These are phyloP conservation scores for Kazachstania taianensis DNA, from an alignment of 805 yeast species.

Conservation along the genomic window DNA sequence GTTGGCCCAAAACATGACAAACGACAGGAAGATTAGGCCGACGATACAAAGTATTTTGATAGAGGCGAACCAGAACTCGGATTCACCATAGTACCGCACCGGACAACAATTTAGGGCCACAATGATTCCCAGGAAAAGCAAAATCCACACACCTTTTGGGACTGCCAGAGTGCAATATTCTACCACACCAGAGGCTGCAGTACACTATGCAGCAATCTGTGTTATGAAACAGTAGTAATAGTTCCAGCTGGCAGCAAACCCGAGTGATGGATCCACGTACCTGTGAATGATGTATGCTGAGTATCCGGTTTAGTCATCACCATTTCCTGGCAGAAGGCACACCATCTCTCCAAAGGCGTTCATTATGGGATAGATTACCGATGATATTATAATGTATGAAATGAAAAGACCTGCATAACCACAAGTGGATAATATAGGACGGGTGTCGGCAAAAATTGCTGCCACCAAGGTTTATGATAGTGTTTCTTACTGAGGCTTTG, in stretches of 20 bases:
- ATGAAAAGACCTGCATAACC: slow-evolving; percentile 65
- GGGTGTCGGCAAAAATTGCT: slow-evolving; percentile 70
- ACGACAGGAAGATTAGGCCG: slow-evolving; percentile 37
- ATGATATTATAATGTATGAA: slow-evolving; percentile 53
- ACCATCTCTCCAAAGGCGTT: slow-evolving; percentile 60
- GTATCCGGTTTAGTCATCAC: slow-evolving; percentile 38
- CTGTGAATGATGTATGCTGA: slow-evolving; percentile 49
- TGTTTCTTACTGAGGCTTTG: neutral
- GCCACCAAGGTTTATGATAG: slow-evolving; percentile 51
- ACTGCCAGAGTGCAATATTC: slow-evolving; percentile 44
- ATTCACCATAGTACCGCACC: slow-evolving; percentile 38
- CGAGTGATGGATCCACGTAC: slow-evolving; percentile 49
- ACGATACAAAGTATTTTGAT: slow-evolving; percentile 37
- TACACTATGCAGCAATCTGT: slow-evolving; percentile 48
- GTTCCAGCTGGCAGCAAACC: slow-evolving; percentile 54
- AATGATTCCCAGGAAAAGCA: slow-evolving; percentile 41
- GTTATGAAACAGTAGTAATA: slow-evolving; percentile 41
- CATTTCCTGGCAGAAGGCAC: slow-evolving; percentile 46
- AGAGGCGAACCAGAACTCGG: slow-evolving; percentile 33
- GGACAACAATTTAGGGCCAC: slow-evolving; percentile 41
- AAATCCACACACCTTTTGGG: slow-evolving; percentile 52
- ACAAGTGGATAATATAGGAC: slow-evolving; percentile 48
- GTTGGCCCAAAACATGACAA: slow-evolving; percentile 42
- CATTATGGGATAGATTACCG: slow-evolving; percentile 58
- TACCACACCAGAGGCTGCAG: slow-evolving; percentile 54